phyloP scores from a whole-genome alignment of 345 rosid species.

The Turritis glabra region DNA sequence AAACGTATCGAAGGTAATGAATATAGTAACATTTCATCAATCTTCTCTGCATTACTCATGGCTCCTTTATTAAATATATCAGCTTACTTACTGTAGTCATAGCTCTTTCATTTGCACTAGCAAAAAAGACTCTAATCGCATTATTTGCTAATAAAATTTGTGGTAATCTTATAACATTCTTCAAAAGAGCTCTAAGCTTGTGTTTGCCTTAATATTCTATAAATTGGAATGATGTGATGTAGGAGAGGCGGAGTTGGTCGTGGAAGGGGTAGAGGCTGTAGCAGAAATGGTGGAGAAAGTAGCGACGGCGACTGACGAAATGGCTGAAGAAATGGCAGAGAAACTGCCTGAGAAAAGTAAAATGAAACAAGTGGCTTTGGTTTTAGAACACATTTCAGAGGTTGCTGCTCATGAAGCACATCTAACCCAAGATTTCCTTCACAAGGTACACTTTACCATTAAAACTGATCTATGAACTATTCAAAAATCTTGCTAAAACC shows the following conservation, averaged over 20 bases:
- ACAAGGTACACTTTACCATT: conserved; percentile 46
- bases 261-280: conserved; percentile 49
- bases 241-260: conserved; percentile 52
- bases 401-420: conserved; percentile 67
- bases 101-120: too few relatives aligned
- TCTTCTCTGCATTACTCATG: background rate
- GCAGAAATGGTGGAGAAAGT: conserved; percentile 54
- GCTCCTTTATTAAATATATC: background rate
- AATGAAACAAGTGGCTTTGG: conserved; percentile 57
- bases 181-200: too few relatives aligned
- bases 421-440: conserved; percentile 46
- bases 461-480: background rate
- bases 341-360: conserved; percentile 54
- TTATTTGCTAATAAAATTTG: too few relatives aligned
- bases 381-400: conserved; percentile 56
- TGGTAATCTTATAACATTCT: too few relatives aligned
- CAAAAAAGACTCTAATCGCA: too few relatives aligned
- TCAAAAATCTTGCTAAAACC: background rate
- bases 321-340: conserved; percentile 48
- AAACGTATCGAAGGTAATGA: conserved; percentile 56
- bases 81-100: background rate
- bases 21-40: background rate
- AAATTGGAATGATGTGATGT: background rate
- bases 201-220: background rate
- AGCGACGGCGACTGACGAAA: conserved; percentile 39